phyloP scores from a whole-genome alignment of 441 rosid species.

The Adansonia grandidieri region DNA sequence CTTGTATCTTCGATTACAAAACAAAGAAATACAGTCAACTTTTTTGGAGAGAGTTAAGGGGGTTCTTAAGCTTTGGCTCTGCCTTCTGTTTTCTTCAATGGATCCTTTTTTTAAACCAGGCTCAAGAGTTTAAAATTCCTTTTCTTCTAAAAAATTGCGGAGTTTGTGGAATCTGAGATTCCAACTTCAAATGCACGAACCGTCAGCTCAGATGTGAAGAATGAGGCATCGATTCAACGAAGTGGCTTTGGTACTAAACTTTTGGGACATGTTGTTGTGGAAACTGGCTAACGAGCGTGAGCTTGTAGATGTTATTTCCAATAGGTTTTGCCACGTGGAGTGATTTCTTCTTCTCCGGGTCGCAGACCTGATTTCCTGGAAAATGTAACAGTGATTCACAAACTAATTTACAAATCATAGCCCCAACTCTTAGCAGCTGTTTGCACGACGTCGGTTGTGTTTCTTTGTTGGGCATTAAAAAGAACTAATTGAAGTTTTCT shows the following conservation, averaged over 20 bases:
- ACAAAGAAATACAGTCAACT: background rate
- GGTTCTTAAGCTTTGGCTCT: background rate
- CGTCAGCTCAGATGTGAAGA: no score
- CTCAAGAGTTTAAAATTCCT: background rate
- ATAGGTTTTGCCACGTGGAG: slow-evolving; percentile 41
- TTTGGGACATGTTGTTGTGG: slow-evolving; percentile 39
- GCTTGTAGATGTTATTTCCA: slow-evolving; percentile 32
- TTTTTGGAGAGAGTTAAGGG: background rate
- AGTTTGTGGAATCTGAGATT: no score
- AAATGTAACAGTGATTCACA: background rate
- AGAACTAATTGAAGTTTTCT: background rate
- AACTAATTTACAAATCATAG: background rate
- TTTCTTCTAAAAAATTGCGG: no score
- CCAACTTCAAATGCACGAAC: no score
- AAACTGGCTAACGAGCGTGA: slow-evolving; percentile 42
- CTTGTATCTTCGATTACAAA: slow-evolving; percentile 12
- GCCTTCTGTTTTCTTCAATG: background rate
- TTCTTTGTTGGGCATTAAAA: background rate
- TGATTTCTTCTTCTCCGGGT: background rate
- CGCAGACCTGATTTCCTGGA: background rate
- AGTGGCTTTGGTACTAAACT: background rate
- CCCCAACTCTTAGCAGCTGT: background rate
- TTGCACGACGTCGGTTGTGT: background rate
- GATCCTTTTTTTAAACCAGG: slow-evolving; percentile 10
- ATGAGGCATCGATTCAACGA: no score